These are phyloP conservation scores for Sugiyamaella neomexicana DNA, from an alignment of 1,139 yeast genomes.

Conservation along the genomic window DNA sequence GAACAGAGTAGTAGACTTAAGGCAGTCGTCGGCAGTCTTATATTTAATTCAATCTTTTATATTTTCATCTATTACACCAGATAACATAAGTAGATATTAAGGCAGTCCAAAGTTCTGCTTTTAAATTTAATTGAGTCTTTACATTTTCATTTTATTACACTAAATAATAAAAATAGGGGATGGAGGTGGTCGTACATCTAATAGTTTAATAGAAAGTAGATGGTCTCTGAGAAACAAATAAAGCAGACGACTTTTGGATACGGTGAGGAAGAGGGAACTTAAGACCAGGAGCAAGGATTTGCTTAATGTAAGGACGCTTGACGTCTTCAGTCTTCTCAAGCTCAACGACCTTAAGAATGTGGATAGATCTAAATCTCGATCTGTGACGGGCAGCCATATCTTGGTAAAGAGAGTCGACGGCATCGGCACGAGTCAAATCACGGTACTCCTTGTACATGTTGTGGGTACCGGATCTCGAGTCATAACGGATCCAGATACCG, in stretches of 20 bases:
- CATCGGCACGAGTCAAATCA: slow-evolving; percentile 98
- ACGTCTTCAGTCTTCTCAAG: slow-evolving; percentile 96
- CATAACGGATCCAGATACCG: slow-evolving; percentile 99
- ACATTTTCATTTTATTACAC: slow-evolving; percentile 17
- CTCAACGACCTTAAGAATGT: slow-evolving; percentile 94
- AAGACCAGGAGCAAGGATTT: slow-evolving; percentile 92
- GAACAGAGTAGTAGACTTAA: background rate
- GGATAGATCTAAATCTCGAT: slow-evolving; percentile 99
- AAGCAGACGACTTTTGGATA: slow-evolving; percentile 84
- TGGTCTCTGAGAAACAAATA: slow-evolving; percentile 93
- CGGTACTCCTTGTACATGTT: slow-evolving; percentile 99
- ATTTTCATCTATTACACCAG: too few relatives aligned
- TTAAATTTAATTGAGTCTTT: slow-evolving; percentile 6
- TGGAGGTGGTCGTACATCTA: background rate
- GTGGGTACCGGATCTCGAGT: slow-evolving; percentile 99
- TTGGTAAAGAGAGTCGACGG: slow-evolving; percentile 98
- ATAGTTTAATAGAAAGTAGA: slow-evolving; percentile 83
- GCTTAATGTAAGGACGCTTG: slow-evolving; percentile 99
- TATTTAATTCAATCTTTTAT: too few relatives aligned
- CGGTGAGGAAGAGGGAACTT: slow-evolving; percentile 99
- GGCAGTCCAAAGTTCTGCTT: background rate
- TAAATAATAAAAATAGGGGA: slow-evolving; percentile 14
- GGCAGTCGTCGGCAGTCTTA: too few relatives aligned
- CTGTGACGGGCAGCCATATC: slow-evolving; percentile 99
- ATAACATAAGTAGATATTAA: background rate